These are phyloP conservation scores for Marchantia polymorpha DNA, from an alignment of 225 moss, liverwort and hornwort species.

Conservation along the genomic window DNA sequence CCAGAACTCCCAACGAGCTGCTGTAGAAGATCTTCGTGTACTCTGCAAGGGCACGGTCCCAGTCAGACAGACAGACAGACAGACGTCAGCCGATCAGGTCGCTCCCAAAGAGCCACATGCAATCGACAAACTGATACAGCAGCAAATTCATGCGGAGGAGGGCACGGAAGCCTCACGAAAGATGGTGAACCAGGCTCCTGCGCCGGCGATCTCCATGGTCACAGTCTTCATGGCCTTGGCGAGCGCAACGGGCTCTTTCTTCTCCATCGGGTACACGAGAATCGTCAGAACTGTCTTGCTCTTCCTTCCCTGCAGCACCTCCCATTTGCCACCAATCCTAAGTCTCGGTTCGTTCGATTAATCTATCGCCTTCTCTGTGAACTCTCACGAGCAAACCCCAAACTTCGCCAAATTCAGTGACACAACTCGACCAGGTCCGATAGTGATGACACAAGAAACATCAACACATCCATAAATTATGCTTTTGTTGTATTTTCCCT, in stretches of 20 bases:
- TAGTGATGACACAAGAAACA: too few relatives aligned
- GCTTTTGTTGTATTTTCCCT: too few relatives aligned
- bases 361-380: too few relatives aligned
- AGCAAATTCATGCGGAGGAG: background rate
- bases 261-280: constrained; percentile 14
- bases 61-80: too few relatives aligned
- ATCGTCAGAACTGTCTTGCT: constrained; percentile 16
- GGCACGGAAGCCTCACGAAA: constrained; percentile 30
- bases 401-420: too few relatives aligned
- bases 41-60: constrained; percentile 22
- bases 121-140: background rate
- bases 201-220: constrained; percentile 16
- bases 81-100: too few relatives aligned
- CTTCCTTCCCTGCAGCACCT: constrained; percentile 35
- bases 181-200: constrained; percentile 43
- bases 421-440: too few relatives aligned
- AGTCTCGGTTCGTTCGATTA: too few relatives aligned
- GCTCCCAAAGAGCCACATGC: too few relatives aligned
- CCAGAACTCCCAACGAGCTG: constrained; percentile 28
- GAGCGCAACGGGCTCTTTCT: background rate
- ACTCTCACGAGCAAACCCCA: too few relatives aligned
- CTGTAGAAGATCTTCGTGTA: constrained; percentile 34
- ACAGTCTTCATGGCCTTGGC: background rate
- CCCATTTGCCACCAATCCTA: background rate
- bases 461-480: too few relatives aligned